Percentiles rank a stretch among this genome's conserved stretches.
These are phyloP conservation scores for Alternaria alternata DNA, from an alignment of 2,329 filamentous ascomycete genomes.

Conservation along the genomic window DNA sequence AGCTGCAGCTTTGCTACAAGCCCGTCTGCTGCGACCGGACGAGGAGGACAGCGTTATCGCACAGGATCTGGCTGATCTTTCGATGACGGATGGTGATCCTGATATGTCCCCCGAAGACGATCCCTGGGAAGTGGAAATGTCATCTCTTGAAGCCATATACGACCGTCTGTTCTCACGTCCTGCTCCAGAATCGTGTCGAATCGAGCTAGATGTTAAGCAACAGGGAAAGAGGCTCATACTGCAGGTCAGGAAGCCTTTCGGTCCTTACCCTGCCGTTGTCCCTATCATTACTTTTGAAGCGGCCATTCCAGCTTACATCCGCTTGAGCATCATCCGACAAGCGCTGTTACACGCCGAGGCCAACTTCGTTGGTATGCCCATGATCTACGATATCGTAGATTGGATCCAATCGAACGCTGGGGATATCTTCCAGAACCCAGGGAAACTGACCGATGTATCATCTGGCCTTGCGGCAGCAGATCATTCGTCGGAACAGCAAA, in stretches of 20 bases:
- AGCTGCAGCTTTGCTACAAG: constrained; percentile 82
- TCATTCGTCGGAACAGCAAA: constrained; percentile 39
- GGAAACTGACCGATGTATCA: constrained; percentile 83
- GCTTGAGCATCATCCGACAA: constrained; percentile 84
- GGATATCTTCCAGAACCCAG: constrained; percentile 82
- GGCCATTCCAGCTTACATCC: constrained; percentile 87
- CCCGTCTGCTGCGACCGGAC: constrained; percentile 63
- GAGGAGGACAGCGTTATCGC: constrained; percentile 39
- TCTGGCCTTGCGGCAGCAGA: constrained; percentile 69
- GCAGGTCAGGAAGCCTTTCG: constrained; percentile 74
- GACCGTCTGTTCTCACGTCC: constrained; percentile 67
- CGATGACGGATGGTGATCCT: constrained; percentile 52
- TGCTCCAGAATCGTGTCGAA: constrained; percentile 71
- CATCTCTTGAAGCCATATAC: constrained; percentile 85
- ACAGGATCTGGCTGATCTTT: constrained; percentile 46
- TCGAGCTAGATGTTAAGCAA: constrained; percentile 67
- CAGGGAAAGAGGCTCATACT: constrained; percentile 58
- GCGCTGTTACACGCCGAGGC: constrained; percentile 75
- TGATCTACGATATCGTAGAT: constrained; percentile 89
- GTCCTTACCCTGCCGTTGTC: constrained; percentile 73
- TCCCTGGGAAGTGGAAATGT: constrained; percentile 85
- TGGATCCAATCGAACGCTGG: constrained; percentile 90
- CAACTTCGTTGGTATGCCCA: constrained; percentile 80
- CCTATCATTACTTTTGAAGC: constrained; percentile 73
- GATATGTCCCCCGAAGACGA: constrained; percentile 57